Evolutionary conservation across 163 green algal species (phyloP).

Genomic region (Prototheca stagnorum): DNA sequence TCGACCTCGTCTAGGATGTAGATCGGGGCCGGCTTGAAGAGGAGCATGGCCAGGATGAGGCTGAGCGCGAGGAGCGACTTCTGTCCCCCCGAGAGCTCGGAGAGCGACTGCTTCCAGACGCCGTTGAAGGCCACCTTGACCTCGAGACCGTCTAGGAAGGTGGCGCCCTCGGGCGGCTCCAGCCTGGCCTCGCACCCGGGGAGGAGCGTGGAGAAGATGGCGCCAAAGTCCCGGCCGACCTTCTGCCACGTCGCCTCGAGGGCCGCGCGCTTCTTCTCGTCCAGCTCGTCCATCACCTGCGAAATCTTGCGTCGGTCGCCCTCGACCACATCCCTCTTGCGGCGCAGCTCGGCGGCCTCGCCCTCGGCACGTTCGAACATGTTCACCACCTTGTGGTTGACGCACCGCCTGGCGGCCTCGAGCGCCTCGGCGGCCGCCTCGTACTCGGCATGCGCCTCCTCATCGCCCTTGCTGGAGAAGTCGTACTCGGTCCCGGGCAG

Average conservation of each 20-base stretch:
- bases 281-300: slow-evolving; percentile 83
- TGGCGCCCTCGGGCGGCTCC: slow-evolving; percentile 59
- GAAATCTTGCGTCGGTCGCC: slow-evolving; percentile 72
- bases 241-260: slow-evolving; percentile 81
- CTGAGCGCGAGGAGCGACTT: slow-evolving; percentile 86
- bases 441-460: slow-evolving; percentile 34
- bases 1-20: slow-evolving; percentile 99
- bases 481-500: slow-evolving; percentile 59
- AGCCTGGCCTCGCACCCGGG: slow-evolving; percentile 86
- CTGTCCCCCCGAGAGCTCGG: slow-evolving; percentile 90
- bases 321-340: slow-evolving; percentile 59
- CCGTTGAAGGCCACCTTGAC: slow-evolving; percentile 86
- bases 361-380: slow-evolving; percentile 82
- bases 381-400: slow-evolving; percentile 76
- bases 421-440: slow-evolving; percentile 25
- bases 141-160: slow-evolving; percentile 82
- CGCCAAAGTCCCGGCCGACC: slow-evolving; percentile 77
- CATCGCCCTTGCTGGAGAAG: slow-evolving; percentile 42
- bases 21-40: slow-evolving; percentile 95
- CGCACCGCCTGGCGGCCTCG: slow-evolving; percentile 37
- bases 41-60: slow-evolving; percentile 90
- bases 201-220: slow-evolving; percentile 94
- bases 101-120: slow-evolving; percentile 95
- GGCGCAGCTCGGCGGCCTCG: slow-evolving; percentile 54
- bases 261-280: slow-evolving; percentile 83